A percentile compares a stretch with the other conserved stretches of the same genome.
Conservation (phyloP, 31 red algal genomes). For the Endocladia muricata region DNA sequence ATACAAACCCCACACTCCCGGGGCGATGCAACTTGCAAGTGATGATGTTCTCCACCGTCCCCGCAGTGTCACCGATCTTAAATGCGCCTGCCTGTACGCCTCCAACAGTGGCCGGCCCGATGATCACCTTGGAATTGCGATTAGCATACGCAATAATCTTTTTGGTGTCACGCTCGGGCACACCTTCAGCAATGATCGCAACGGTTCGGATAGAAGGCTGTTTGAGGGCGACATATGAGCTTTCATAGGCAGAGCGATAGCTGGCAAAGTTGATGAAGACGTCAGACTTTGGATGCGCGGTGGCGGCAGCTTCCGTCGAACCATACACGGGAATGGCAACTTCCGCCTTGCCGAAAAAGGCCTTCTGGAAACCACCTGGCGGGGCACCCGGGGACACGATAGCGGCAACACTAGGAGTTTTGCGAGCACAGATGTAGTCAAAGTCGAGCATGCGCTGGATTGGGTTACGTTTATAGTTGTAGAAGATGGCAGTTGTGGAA, state of each 20-base stretch:
- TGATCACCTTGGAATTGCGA: constrained; percentile 68
- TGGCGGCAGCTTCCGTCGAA: constrained; percentile 66
- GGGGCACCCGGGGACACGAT: constrained; percentile 79
- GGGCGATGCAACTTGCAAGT: constrained; percentile 91
- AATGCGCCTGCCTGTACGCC: constrained; percentile 93
- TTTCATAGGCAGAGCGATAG: constrained; percentile 87
- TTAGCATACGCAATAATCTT: constrained; percentile 64
- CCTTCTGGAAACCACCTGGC: constrained; percentile 94
- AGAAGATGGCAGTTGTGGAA: constrained; percentile 83
- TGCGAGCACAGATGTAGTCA: constrained; percentile 88
- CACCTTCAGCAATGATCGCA: constrained; percentile 96
- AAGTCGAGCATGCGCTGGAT: constrained; percentile 99
- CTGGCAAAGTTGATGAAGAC: constrained; percentile 95
- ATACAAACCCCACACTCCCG: constrained; percentile 94
- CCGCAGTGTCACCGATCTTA: constrained; percentile 90
- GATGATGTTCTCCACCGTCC: constrained; percentile 96
- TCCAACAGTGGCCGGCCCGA: constrained; percentile 99
- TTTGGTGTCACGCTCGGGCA: constrained; percentile 91
- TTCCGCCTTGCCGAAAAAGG: constrained; percentile 92
- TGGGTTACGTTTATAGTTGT: constrained; percentile 87
- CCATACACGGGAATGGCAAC: constrained; percentile 89
- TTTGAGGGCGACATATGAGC: constrained; percentile 65
- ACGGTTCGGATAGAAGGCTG: constrained; percentile 71
- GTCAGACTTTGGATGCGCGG: constrained; percentile 73
- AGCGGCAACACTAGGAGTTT: constrained; percentile 75